Evolutionary conservation across 2,329 filamentous ascomycete species (phyloP).

Genomic region (Ophiostoma perfectum): DNA sequence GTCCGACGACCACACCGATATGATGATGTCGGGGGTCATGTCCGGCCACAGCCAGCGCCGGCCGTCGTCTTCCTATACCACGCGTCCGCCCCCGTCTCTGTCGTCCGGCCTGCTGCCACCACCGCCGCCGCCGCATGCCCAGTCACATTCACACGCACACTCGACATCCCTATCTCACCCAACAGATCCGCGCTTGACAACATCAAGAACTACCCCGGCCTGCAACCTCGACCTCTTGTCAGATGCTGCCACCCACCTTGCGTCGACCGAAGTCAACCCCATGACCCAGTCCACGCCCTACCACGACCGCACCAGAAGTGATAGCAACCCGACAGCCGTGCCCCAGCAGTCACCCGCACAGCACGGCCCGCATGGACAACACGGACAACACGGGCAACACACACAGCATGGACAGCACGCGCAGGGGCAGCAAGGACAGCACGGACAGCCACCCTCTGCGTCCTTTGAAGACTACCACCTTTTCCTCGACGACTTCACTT

Average conservation of each 20-base stretch:
- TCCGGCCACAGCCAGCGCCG: conserved; percentile 27
- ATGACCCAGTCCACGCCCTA: conserved; percentile 46
- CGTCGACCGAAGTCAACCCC: conserved; percentile 48
- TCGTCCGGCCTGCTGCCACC: conserved; percentile 9
- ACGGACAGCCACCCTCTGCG: conserved; percentile 37
- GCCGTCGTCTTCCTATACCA: conserved; percentile 28
- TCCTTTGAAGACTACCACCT: conserved; percentile 54
- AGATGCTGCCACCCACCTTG: conserved; percentile 50
- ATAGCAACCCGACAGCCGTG: neutral
- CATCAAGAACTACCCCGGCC: conserved; percentile 37
- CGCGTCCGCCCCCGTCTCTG: neutral
- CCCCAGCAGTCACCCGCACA: conserved; percentile 26
- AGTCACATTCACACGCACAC: neutral
- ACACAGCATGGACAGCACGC: neutral
- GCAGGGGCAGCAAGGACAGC: conserved; percentile 24
- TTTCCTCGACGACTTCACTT: conserved; percentile 52
- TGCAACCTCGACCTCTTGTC: conserved; percentile 56
- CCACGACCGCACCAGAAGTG: conserved; percentile 39
- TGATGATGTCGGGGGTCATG: conserved; percentile 32
- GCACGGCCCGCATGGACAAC: conserved; percentile 31
- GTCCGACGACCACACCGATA: conserved; percentile 44
- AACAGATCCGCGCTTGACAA: conserved; percentile 40
- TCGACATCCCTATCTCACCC: conserved; percentile 14
- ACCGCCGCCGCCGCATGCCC: neutral
- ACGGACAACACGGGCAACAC: neutral